A percentile compares a stretch with the other conserved stretches of the same genome.
Evolutionary conservation across 345 rosid genomes (phyloP).

Genomic region (Kandelia obovata): DNA sequence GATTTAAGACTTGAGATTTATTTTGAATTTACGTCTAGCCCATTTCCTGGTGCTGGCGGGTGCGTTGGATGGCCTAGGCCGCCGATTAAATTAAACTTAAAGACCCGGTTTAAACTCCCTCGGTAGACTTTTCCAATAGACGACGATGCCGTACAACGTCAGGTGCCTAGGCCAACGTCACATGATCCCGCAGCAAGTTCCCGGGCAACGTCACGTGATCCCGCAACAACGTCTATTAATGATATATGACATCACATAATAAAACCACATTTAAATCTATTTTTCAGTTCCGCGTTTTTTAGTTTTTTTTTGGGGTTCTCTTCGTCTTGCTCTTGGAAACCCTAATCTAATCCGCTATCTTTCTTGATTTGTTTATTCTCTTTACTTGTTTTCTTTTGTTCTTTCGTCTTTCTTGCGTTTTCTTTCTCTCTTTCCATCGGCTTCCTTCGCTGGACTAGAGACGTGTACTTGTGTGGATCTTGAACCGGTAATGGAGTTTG

Average conservation of each 20-base stretch:
- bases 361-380: neutral
- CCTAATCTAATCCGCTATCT: neutral
- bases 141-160: too few species aligned
- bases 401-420: too few species aligned
- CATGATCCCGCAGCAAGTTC: neutral
- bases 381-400: neutral
- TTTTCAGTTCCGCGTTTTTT: slow-evolving; percentile 17
- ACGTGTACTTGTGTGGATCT: neutral
- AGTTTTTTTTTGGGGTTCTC: too few species aligned
- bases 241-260: neutral
- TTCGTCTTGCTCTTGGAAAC: slow-evolving; percentile 8
- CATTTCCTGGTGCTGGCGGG: too few species aligned
- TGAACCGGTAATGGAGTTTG: slow-evolving; percentile 15
- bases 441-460: neutral
- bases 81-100: too few species aligned
- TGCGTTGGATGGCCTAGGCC: too few species aligned
- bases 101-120: too few species aligned
- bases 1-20: too few species aligned
- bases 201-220: neutral
- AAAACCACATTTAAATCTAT: slow-evolving; percentile 12
- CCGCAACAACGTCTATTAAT: neutral
- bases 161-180: neutral
- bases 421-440: too few species aligned
- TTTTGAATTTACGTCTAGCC: too few species aligned
- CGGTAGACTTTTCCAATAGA: too few species aligned